A percentile compares a stretch with the other conserved stretches of the same genome.
Evolutionary conservation across 23 red algal species (phyloP).

Genomic region (Cyanidioschyzon merolae): DNA sequence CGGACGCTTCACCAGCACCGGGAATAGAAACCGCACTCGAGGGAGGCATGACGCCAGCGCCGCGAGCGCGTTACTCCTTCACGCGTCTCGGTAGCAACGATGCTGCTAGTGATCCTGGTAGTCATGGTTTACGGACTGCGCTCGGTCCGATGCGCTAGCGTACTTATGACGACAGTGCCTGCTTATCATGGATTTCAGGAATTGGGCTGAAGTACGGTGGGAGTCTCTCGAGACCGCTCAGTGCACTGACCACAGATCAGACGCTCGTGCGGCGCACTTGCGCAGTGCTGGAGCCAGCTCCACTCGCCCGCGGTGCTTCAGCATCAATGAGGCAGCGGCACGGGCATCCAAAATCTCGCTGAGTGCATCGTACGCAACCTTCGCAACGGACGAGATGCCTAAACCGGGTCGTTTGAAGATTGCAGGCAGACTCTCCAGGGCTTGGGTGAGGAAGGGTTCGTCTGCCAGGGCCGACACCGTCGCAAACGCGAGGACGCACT

Average conservation of each 20-base stretch:
- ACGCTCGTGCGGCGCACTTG: conserved; percentile 12
- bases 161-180: too few relatives aligned
- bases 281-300: not conserved
- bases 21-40: too few relatives aligned
- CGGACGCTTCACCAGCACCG: too few relatives aligned
- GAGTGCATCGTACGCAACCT: conserved; percentile 12
- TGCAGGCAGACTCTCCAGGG: not conserved
- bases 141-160: too few relatives aligned
- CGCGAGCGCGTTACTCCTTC: too few relatives aligned
- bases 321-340: not conserved
- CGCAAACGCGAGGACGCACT: conserved; percentile 10
- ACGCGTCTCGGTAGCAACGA: too few relatives aligned
- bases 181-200: too few relatives aligned
- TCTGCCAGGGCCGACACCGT: conserved; percentile 4
- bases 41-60: too few relatives aligned
- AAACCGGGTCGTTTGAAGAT: conserved; percentile 1
- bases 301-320: not conserved
- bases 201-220: not conserved
- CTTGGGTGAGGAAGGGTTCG: not conserved
- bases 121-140: too few relatives aligned
- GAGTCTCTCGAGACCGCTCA: not conserved
- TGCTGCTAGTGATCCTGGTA: too few relatives aligned
- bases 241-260: not conserved
- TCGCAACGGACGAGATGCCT: not conserved
- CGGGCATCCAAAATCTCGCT: conserved; percentile 3